Evolutionary conservation across 306 rosid species (phyloP).

Genomic region (Begonia fuchsioides): DNA sequence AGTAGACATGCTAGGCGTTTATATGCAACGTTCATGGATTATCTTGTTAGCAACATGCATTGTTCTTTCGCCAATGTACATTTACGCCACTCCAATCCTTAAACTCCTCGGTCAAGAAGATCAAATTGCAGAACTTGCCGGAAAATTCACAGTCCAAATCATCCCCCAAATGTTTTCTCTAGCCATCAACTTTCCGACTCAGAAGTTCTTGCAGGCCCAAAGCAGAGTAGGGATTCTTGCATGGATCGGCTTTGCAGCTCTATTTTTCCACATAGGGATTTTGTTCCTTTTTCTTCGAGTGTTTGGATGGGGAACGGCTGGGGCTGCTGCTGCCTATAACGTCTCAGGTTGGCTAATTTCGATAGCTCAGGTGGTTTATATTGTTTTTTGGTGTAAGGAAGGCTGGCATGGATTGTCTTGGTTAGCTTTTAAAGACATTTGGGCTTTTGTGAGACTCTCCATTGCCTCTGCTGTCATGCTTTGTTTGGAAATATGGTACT

Average conservation of each 20-base stretch:
- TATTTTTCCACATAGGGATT: conserved; percentile 26
- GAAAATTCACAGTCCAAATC: conserved; percentile 54
- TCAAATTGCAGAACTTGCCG: conserved; percentile 64
- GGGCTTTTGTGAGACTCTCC: conserved; percentile 70
- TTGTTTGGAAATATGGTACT: conserved; percentile 92
- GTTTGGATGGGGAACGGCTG: conserved; percentile 54
- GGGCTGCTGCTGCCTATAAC: conserved; percentile 75
- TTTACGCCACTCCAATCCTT: conserved; percentile 45
- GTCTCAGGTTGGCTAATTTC: conserved; percentile 68
- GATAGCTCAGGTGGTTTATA: conserved; percentile 50
- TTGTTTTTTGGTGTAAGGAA: conserved; percentile 64
- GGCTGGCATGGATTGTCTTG: conserved; percentile 86
- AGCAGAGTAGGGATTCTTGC: conserved; percentile 63
- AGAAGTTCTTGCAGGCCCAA: conserved; percentile 89
- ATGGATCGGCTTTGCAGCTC: conserved; percentile 56
- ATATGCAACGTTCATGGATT: conserved; percentile 88
- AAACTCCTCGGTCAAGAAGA: conserved; percentile 66
- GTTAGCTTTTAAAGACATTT: conserved; percentile 70
- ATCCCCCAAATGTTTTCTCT: conserved; percentile 91
- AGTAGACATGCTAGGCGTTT: conserved; percentile 81
- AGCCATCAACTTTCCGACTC: conserved; percentile 69
- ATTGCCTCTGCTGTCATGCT: conserved; percentile 91
- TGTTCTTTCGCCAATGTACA: conserved; percentile 49
- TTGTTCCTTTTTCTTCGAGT: conserved; percentile 36
- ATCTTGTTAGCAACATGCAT: conserved; percentile 44